Evolutionary conservation across 2,329 filamentous ascomycete species (phyloP), one percentile per base, ranked within the genome.

Genomic region (Alternaria incomplexa): DNA sequence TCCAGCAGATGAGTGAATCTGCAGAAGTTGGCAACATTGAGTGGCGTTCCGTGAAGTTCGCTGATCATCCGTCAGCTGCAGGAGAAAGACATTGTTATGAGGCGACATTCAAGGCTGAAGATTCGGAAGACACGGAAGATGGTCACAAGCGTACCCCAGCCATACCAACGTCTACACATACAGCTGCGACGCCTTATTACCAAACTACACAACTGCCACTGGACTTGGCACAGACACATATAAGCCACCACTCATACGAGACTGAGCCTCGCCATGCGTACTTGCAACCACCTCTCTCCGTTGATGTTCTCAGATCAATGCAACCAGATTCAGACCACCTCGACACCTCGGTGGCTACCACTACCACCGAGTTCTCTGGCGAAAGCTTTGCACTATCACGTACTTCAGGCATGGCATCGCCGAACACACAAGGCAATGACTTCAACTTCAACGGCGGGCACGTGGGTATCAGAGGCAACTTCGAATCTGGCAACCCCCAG

Each of bases 361-460:
- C 70, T 36, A 66, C 71, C 13, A 61, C 59, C 11, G 76, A 77
- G 50, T 73, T 70, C 56, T 74, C 73, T 2, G 73, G 73, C 15
- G 69, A 71, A 26, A 71, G 70, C 7, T 64, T 76, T 3, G 64
- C 72, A 1, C 61, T 73, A 2, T 58, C 69, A 1, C 68, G 74
- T n/a, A 64, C 58, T 13, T 71, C 73, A 45, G 75, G 71, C 50
- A 62, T 66, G 3, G 46, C 62, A 5, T 58, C 61, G 7, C 61
- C 69, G 7, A 71, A 62, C 22, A 64, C 63, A 22, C 68, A 76
- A 26, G 67, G 76, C 20, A 81, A 81, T 58, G 72, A 74, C 12
- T 79, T 82, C 64, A 80, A 83, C 65, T 82, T 83, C 71, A 70
- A 66, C 20, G 76, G 73, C 53, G 79, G 79, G 12, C 78, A 79